These are phyloP conservation scores for Dissoconium aciculare DNA, from an alignment of 2,329 filamentous ascomycete species.

Conservation along the genomic window DNA sequence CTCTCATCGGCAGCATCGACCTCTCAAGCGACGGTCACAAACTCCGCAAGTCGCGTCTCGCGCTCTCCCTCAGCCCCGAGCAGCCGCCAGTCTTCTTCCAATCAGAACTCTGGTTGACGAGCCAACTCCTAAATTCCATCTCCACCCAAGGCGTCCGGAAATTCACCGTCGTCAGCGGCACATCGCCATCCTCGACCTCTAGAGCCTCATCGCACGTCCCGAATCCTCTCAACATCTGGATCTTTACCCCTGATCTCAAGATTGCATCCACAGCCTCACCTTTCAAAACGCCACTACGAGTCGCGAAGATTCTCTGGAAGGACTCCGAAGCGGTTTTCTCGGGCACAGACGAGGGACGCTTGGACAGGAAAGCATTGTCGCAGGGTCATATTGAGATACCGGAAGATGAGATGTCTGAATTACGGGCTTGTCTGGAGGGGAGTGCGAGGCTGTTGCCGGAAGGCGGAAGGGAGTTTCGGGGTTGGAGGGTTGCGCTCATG, in stretches of 20 bases:
- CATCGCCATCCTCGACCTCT: too few relatives aligned
- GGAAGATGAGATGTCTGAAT: constrained; percentile 17
- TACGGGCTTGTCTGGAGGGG: constrained; percentile 30
- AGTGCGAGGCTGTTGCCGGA: constrained; percentile 15
- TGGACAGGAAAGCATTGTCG: constrained; percentile 10
- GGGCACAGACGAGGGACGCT: background rate
- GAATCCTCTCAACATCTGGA: constrained; percentile 31
- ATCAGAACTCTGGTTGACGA: constrained; percentile 35
- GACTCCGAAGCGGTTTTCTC: background rate
- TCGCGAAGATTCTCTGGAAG: constrained; percentile 43
- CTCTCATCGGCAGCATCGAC: constrained; percentile 29
- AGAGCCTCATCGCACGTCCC: constrained; percentile 5
- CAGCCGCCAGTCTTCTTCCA: constrained; percentile 1
- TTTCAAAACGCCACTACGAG: constrained; percentile 29
- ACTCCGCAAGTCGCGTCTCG: constrained; percentile 18
- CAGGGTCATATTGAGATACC: constrained; percentile 19
- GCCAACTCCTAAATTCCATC: constrained; percentile 40
- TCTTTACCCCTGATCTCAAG: constrained; percentile 45
- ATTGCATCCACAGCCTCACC: constrained; percentile 35
- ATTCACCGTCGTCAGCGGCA: constrained; percentile 47
- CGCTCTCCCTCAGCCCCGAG: constrained; percentile 9
- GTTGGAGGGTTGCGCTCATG: constrained; percentile 13
- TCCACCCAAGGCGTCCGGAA: constrained; percentile 42
- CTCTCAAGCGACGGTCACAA: constrained; percentile 29
- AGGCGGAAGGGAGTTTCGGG: constrained; percentile 11